A percentile compares a stretch with the other conserved stretches of the same genome.
These are phyloP conservation scores for Pisolithus marmoratus DNA, from an alignment of 768 basidiomycete species.

Conservation along the genomic window DNA sequence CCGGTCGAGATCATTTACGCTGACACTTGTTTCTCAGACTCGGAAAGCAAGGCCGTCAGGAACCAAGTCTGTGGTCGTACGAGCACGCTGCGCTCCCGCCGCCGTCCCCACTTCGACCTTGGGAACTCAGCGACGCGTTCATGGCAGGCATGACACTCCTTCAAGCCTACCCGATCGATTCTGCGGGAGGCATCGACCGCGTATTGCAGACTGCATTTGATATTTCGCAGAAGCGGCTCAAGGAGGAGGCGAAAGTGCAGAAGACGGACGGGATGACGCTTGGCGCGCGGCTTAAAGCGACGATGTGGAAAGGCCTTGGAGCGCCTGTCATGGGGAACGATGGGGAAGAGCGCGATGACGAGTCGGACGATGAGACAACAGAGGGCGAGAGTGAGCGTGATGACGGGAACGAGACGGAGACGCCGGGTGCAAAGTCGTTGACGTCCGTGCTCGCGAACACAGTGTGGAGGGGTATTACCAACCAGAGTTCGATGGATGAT, in stretches of 20 bases:
- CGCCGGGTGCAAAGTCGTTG: slow-evolving; percentile 31
- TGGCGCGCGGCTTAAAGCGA: slow-evolving; percentile 50
- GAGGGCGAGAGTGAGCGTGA: slow-evolving; percentile 26
- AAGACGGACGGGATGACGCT: slow-evolving; percentile 38
- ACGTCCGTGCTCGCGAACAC: slow-evolving; percentile 52
- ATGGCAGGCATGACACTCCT: slow-evolving; percentile 60
- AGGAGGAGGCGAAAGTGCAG: slow-evolving; percentile 25
- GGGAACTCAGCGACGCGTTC: slow-evolving; percentile 60
- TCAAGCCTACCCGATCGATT: slow-evolving; percentile 57
- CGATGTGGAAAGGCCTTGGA: slow-evolving; percentile 65
- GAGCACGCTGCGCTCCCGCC: slow-evolving; percentile 34
- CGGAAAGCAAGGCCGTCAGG: slow-evolving; percentile 39
- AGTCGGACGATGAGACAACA: slow-evolving; percentile 18
- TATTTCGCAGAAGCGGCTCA: slow-evolving; percentile 45
- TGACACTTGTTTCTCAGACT: slow-evolving; percentile 34
- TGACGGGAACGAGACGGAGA: slow-evolving; percentile 44
- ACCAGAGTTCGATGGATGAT: slow-evolving; percentile 67
- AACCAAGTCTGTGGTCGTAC: slow-evolving; percentile 50
- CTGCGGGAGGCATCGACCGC: slow-evolving; percentile 64
- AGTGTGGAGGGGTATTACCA: slow-evolving; percentile 76
- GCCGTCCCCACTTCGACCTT: slow-evolving; percentile 39
- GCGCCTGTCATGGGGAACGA: slow-evolving; percentile 42
- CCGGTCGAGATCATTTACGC: not conserved
- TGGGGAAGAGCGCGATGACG: slow-evolving; percentile 29
- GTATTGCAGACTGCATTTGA: slow-evolving; percentile 65